A percentile compares a stretch with the other conserved stretches of the same genome.
These are phyloP conservation scores for Cladosporium colombiae DNA, from an alignment of 2,329 filamentous ascomycete genomes.

Conservation along the genomic window DNA sequence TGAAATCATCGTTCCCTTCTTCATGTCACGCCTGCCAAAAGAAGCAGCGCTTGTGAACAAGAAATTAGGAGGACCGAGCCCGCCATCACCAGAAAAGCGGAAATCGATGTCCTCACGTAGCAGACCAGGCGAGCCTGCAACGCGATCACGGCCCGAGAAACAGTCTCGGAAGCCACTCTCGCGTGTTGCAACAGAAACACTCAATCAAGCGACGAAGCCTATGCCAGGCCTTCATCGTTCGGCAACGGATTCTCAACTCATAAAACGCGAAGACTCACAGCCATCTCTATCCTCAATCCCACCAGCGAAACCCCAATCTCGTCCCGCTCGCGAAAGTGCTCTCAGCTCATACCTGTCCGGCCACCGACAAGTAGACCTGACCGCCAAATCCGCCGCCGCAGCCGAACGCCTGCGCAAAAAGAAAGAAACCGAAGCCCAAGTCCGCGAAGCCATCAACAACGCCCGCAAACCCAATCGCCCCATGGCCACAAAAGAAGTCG, in stretches of 20 bases:
- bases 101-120: constrained; percentile 44
- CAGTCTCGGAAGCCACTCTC: constrained; percentile 57
- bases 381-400: constrained; percentile 53
- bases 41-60: constrained; percentile 70
- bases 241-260: constrained; percentile 58
- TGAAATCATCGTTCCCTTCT: constrained; percentile 80
- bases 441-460: constrained; percentile 72
- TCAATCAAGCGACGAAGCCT: constrained; percentile 54
- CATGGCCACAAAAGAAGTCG: constrained; percentile 66
- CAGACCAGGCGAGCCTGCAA: constrained; percentile 42
- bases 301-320: constrained; percentile 29
- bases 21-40: constrained; percentile 72
- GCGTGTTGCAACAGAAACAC: constrained; percentile 60
- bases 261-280: constrained; percentile 63
- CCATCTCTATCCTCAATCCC: constrained; percentile 52
- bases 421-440: constrained; percentile 66
- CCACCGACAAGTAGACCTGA: constrained; percentile 57
- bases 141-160: constrained; percentile 41
- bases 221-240: constrained; percentile 66
- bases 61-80: constrained; percentile 72
- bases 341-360: constrained; percentile 25
- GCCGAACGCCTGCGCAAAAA: constrained; percentile 65
- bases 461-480: constrained; percentile 75
- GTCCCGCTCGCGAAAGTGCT: constrained; percentile 4
- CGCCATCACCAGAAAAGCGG: constrained; percentile 57